These are phyloP conservation scores for Lithocarpus polystachyus DNA, from an alignment of 306 rosid genomes.

Conservation along the genomic window DNA sequence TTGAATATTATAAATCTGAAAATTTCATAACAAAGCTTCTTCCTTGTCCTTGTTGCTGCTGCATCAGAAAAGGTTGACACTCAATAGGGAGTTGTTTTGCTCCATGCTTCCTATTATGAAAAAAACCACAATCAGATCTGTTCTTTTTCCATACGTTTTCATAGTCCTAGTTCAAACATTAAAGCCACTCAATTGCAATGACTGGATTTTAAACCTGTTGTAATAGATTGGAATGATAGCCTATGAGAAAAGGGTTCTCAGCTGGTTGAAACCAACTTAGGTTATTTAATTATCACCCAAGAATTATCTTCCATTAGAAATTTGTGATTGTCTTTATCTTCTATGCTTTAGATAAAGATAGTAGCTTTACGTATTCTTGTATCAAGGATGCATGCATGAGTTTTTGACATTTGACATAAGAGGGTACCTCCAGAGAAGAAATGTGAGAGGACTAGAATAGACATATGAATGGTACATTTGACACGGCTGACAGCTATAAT, in stretches of 20 bases:
- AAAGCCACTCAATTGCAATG: background rate
- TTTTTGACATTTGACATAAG: background rate
- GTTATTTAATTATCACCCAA: background rate
- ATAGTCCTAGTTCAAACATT: background rate
- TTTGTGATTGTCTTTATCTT: background rate
- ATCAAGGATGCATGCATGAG: background rate
- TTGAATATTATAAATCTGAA: too few species aligned
- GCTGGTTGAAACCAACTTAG: background rate
- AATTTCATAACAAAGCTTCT: too few species aligned
- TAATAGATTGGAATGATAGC: background rate
- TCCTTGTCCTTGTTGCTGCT: too few species aligned
- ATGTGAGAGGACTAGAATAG: background rate
- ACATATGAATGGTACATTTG: background rate
- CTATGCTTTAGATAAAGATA: slow-evolving; percentile 2
- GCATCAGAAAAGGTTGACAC: background rate
- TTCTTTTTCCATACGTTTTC: background rate
- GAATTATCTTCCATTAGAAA: background rate
- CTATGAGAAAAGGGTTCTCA: slow-evolving; percentile 2
- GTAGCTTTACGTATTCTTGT: slow-evolving; percentile 2
- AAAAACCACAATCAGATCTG: background rate
- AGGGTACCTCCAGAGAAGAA: background rate
- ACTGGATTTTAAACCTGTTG: background rate
- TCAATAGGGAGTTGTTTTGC: background rate
- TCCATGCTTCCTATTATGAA: background rate
- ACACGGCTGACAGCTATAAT: background rate